These are phyloP conservation scores for Pinus taeda DNA, from an alignment of 75 land plant genomes.

Conservation along the genomic window DNA sequence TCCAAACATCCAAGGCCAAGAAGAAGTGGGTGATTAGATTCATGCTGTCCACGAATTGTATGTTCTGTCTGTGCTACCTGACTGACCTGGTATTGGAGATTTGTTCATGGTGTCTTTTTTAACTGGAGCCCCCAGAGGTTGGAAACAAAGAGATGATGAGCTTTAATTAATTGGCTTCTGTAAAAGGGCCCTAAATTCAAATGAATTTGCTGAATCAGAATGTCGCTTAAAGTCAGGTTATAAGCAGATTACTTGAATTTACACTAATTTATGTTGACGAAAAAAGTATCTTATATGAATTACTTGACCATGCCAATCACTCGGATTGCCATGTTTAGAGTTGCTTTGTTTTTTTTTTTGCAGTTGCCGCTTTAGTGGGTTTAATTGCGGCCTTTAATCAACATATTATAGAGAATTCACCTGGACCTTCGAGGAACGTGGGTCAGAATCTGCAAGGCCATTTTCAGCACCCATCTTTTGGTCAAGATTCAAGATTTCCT, in stretches of 20 bases:
- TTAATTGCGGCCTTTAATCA: constrained; percentile 77
- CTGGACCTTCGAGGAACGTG: constrained; percentile 14
- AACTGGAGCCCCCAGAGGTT: too few species aligned
- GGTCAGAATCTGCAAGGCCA: background rate
- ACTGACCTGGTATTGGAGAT: too few species aligned
- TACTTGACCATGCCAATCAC: background rate
- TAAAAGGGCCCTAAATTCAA: too few species aligned
- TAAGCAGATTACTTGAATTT: constrained; percentile 6
- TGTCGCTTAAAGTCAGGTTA: background rate
- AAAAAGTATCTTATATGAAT: background rate
- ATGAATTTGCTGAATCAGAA: too few species aligned
- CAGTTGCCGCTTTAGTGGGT: constrained; percentile 87
- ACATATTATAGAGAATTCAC: constrained; percentile 76
- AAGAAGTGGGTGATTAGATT: too few species aligned
- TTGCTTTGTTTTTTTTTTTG: constrained; percentile 20
- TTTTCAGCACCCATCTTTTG: background rate
- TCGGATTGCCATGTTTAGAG: background rate
- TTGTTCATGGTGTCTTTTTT: too few species aligned
- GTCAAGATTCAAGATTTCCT: constrained; percentile 38
- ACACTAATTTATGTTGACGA: background rate
- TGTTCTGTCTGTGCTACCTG: too few species aligned
- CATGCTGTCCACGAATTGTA: too few species aligned
- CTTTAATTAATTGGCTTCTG: too few species aligned
- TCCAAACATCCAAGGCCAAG: too few species aligned
- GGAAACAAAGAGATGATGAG: too few species aligned